A percentile compares a stretch with the other conserved stretches of the same genome.
Conservation (phyloP, 2,329 filamentous ascomycete genomes). For the Parascedosporium putredinis region DNA sequence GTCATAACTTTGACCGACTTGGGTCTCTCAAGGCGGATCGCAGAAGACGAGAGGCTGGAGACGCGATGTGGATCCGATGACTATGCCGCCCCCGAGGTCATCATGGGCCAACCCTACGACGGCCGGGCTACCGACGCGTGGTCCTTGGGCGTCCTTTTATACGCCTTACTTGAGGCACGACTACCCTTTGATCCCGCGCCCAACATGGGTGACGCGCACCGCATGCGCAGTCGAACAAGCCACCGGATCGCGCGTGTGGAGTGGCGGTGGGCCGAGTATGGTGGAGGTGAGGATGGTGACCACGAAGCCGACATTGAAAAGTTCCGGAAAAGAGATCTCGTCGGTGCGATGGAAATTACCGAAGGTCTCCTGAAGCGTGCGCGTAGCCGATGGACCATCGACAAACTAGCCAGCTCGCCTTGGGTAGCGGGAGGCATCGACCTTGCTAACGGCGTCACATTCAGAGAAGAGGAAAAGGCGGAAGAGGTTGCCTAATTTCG, state of each 20-base stretch:
- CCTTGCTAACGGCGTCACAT: conserved; percentile 51
- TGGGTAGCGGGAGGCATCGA: conserved; percentile 71
- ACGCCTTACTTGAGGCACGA: conserved; percentile 85
- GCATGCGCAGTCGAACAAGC: conserved; percentile 70
- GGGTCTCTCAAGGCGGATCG: conserved; percentile 76
- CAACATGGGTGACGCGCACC: conserved; percentile 63
- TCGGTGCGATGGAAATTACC: conserved; percentile 70
- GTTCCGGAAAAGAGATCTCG: conserved; percentile 53
- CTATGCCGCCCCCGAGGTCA: conserved; percentile 91
- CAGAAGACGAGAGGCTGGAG: conserved; percentile 78
- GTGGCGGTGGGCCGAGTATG: conserved; percentile 88
- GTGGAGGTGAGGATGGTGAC: conserved; percentile 73
- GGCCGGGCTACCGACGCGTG: conserved; percentile 87
- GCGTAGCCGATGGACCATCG: conserved; percentile 64
- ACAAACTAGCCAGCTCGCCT: conserved; percentile 57
- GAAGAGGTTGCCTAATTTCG: conserved; percentile 34
- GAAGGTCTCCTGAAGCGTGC: conserved; percentile 78
- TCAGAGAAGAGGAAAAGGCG: conserved; percentile 48
- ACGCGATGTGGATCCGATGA: conserved; percentile 94
- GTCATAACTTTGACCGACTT: conserved; percentile 86
- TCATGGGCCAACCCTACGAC: conserved; percentile 91
- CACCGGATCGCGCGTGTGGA: conserved; percentile 94
- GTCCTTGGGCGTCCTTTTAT: conserved; percentile 88
- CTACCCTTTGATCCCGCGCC: conserved; percentile 88
- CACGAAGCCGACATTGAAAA: conserved; percentile 59